Base-by-base conservation (phyloP, 1,284 basidiomycete genomes). In the Puccinia horiana region DNA sequence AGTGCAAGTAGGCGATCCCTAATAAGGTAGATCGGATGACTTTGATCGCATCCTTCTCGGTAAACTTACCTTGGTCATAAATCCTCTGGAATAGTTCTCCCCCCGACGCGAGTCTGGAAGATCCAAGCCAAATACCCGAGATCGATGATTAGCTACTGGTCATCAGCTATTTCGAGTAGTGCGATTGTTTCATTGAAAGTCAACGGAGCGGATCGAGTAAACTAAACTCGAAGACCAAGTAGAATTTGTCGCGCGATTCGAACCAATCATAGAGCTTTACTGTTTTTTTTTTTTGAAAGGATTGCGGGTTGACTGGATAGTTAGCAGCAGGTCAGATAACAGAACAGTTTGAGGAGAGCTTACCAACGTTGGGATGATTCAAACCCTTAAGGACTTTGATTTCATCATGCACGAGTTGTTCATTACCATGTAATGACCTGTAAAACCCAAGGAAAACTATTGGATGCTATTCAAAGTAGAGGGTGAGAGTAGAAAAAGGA, bases 221-320 rank as follows among this genome's bases (percentile, higher is more conserved):
- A 77, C 63, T 78, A 12, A 78, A 80, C 77, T 80, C 77, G 52
- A 80, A 80, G 8, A 72, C n/a, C 20, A 63, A 35, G 23, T 35
- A 47, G 35, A 61, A 72, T 47, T 95, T 96, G 52, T 92, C 90
- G 81, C 94, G 89, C 23, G 93, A 94, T 86, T 97, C 95, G 86
- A 97, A 97, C 91, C 92, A 94, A 86, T 95, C 94, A 86, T 92
- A 94, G 85, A 95, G 94, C 86, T 94, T 94, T 85, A 96, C 94
- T 92, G 37, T n/a, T 44, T 23, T 69, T 29, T 87, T 44, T 67
- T 37, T 61, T 61, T n/a, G 32, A 23, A n/a, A 9, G 23, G 58
- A 61, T 61, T 6, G 58, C 8, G 6, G 23, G 58, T 9, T 61
- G n/a, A 61, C 8, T 47, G n/a, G n/a, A n/a, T n/a, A n/a, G n/a